Base-by-base conservation (phyloP, 2,329 filamentous ascomycete genomes). In the Colletotrichum coccodes region DNA sequence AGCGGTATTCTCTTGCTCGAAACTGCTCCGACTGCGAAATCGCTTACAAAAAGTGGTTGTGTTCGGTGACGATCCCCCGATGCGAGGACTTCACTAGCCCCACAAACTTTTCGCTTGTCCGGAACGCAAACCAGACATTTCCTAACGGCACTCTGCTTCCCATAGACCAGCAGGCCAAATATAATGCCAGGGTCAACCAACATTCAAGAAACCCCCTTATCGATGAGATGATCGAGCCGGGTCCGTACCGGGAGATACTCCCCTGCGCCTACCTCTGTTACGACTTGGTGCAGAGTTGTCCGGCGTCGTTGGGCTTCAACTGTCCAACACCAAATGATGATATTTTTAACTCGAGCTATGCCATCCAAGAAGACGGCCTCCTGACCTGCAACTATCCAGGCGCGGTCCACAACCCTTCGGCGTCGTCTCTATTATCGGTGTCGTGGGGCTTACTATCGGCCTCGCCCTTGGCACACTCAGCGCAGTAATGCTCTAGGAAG, bases 1-100 rank as follows among this genome's bases (percentile, higher is more conserved):
- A 92, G 16, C 88, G 89, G 71, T 99, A 97, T 81, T 97, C 94
- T 1, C 89, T 98, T 16, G 92, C 90, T 2, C 89, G 90, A 47
- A 88, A 81, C 73, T 99, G 96, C 83, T 79, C 83, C 49, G 88
- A 97, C 79, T 99, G 96, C 80, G 88, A 85, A 18, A 76, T 78
- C 1, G 94, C 94, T 9, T 99, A 99, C 86, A 98, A 97, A 79
- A 86, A 90, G 75, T 99, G 96, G 96, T 90, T 99, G 23, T 99
- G 96, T 82, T 92, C 94, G 28, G 94, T 98, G 32, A 92, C 90
- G 18, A 96, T 99, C 70, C 96, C 96, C 1, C 92, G 95, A 34
- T 99, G 96, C 82, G 91, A 94, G 75, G 95, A 98, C 81, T 96
- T 93, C 74, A 88, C 86, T 58, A 88, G 85, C n/a, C 75, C 78